Base-by-base conservation (phyloP, 2,329 filamentous ascomycete genomes). In the Ascochyta rabiei region DNA sequence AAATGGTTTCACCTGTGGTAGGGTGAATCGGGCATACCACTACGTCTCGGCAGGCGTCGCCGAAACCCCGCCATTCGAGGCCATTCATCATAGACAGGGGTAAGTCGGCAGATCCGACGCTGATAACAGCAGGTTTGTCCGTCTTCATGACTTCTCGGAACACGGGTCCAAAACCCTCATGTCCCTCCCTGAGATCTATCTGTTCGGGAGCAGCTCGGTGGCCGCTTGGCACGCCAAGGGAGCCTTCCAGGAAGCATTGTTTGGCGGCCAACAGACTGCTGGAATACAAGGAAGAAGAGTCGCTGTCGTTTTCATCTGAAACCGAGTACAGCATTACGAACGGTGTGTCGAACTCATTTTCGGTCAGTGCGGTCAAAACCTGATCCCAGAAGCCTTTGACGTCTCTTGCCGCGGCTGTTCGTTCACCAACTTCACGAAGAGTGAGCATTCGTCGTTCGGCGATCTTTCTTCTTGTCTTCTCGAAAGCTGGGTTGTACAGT, bases 371-470 rank as follows among this genome's bases (percentile, higher is more conserved):
- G 48, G 82, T 79, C 35, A 87, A 80, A 2, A 92, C 86, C 62
- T 89, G 83, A 1, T 80, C 78, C 90, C 90, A 95, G 69, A 93
- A 93, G 10, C 80, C 81, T 66, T 85, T 86, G 1, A 93, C 82
- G 56, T 89, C 88, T 42, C 87, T 82, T n/a, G 90, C 89, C 15
- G 84, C 79, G 2, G 88, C 85, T 4, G 89, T 92, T 54, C 83
- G 85, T 73, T 93, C 89, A 44, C 90, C 89, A 39, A 93, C 85
- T 68, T 93, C 89, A 35, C 89, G 83, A 33, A 95, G 76, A 0
- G 89, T 91, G 23, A 91, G 80, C 90, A 93, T 93, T 41, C 90
- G 82, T 49, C 90, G 80, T 75, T 93, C 90, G 2, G 88, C 89
- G 56, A 95, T 86, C 66, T 90, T 90, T 18, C 89, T 82, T 19